Evolutionary conservation across 495 filamentous ascomycete species (phyloP).

Genomic region (Tuber microsphaerosporum): DNA sequence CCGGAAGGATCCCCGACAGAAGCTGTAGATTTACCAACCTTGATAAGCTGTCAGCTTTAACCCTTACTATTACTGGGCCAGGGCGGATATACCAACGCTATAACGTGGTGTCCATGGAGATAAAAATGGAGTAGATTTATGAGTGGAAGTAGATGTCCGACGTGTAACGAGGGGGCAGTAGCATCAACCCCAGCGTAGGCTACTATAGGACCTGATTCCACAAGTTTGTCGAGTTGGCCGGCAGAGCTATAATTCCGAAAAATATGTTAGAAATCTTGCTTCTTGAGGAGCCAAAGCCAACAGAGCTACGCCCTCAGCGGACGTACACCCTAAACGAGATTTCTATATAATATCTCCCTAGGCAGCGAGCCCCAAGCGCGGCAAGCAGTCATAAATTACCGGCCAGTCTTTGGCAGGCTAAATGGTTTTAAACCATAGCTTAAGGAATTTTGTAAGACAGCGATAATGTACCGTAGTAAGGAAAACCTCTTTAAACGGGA

Average conservation of each 20-base stretch:
- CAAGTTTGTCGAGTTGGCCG: conserved; percentile 60
- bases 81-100: conserved; percentile 54
- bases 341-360: not conserved
- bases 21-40: conserved; percentile 79
- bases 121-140: conserved; percentile 52
- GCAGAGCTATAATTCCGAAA: conserved; percentile 47
- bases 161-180: conserved; percentile 80
- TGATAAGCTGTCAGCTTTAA: not conserved
- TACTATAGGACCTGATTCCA: conserved; percentile 63
- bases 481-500: not conserved
- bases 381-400: too few species aligned
- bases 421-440: too few species aligned
- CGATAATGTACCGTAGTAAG: not conserved
- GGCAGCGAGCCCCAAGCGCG: too few species aligned
- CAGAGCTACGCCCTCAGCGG: not conserved
- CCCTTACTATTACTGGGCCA: not conserved
- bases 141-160: conserved; percentile 85
- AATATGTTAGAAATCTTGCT: conserved; percentile 26
- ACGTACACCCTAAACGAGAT: not conserved
- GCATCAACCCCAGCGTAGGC: conserved; percentile 89
- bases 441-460: too few species aligned
- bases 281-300: not conserved
- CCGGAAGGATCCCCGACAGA: conserved; percentile 84
- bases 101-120: conserved; percentile 66
- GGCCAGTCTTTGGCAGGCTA: too few species aligned